Evolutionary conservation across 805 yeast genomes (phyloP), one percentile per base, ranked within the genome.

Genomic region (Blastobotrys peoriensis): DNA sequence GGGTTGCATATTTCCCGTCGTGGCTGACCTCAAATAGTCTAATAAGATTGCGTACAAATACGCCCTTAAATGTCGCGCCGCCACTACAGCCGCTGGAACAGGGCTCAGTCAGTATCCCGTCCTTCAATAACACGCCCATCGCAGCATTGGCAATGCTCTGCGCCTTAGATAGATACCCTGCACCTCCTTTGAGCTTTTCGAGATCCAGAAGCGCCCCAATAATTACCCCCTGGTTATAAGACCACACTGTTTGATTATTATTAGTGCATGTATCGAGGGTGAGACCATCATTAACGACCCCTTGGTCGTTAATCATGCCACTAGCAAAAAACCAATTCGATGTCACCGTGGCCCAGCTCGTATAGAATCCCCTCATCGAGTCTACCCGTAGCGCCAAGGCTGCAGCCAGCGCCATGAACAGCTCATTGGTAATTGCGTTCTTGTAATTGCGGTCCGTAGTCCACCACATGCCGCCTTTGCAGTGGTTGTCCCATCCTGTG

Each of bases 381-480:
- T 40, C 21, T 3, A 38, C 23, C 22, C 51, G 38, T 20, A 35
- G 44, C 5, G 48, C 48, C 34, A 48, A 21, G 13, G 34, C 10
- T 3, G 51, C 48, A 8, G 41, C 43, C 27, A 48, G 19, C 9
- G 27, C n/a, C 5, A 48, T 18, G 33, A 41, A 48, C 15, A 48
- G 39, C 30, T 48, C 51, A 28, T 48, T 48, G 17, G 51, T 25
- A 16, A 48, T 44, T 21, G 51, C 51, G 19, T 45, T 45, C 23
- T 48, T 48, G 19, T 48, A 48, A 15, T 36, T 28, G 20, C 33
- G 27, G 5, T 19, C 43, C 8, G 35, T 22, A 4, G 42, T 19
- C 51, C 51, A 48, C 48, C 49, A 45, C 15, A 48, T 33, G 2
- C 51, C 51, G 18, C 51, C 51, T 8, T 23, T 34, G 22, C 51